Percentiles rank a stretch among this genome's conserved stretches.
Evolutionary conservation across 352 stramenopile genomes (phyloP).

Genomic region (Phytophthora pseudosyringae): DNA sequence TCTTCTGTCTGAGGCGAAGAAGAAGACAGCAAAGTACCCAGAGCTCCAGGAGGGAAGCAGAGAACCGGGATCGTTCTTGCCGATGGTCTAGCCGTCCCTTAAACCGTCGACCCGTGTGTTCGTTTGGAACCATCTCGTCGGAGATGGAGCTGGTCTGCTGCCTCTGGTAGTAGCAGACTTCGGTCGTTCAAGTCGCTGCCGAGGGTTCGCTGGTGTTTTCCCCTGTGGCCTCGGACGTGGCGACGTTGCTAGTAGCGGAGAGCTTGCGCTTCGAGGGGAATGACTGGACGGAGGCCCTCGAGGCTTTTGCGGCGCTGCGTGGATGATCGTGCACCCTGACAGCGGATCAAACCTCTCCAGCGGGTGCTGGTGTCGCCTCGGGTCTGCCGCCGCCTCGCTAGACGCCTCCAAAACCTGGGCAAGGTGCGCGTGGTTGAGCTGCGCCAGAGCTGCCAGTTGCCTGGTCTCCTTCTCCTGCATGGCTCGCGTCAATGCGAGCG

Average conservation of each 20-base stretch:
- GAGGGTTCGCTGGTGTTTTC: not conserved
- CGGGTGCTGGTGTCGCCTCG: slow-evolving; percentile 10
- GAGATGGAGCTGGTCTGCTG: slow-evolving; percentile 1
- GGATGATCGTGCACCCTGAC: slow-evolving; percentile 44
- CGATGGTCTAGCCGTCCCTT: slow-evolving; percentile 22
- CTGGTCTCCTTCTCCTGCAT: slow-evolving; percentile 80
- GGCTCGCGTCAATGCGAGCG: slow-evolving; percentile 54
- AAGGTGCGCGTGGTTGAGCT: slow-evolving; percentile 50
- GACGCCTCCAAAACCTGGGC: slow-evolving; percentile 41
- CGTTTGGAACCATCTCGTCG: slow-evolving; percentile 3
- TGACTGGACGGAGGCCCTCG: slow-evolving; percentile 10
- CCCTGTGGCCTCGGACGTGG: slow-evolving; percentile 1
- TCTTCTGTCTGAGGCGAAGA: slow-evolving; percentile 39
- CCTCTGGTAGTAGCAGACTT: slow-evolving; percentile 18
- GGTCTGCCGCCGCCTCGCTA: not conserved
- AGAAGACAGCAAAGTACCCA: slow-evolving; percentile 19
- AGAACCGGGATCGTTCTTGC: slow-evolving; percentile 21
- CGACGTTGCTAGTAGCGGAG: slow-evolving; percentile 8
- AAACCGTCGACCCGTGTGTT: not conserved
- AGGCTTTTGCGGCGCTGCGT: slow-evolving; percentile 32
- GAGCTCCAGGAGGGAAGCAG: slow-evolving; percentile 17
- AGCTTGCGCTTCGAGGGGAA: slow-evolving; percentile 24
- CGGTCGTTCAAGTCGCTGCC: slow-evolving; percentile 18
- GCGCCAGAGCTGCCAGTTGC: slow-evolving; percentile 55
- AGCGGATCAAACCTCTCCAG: slow-evolving; percentile 52